Evolutionary conservation across 2,329 filamentous ascomycete genomes (phyloP).

Genomic region (Aureobasidium lini): DNA sequence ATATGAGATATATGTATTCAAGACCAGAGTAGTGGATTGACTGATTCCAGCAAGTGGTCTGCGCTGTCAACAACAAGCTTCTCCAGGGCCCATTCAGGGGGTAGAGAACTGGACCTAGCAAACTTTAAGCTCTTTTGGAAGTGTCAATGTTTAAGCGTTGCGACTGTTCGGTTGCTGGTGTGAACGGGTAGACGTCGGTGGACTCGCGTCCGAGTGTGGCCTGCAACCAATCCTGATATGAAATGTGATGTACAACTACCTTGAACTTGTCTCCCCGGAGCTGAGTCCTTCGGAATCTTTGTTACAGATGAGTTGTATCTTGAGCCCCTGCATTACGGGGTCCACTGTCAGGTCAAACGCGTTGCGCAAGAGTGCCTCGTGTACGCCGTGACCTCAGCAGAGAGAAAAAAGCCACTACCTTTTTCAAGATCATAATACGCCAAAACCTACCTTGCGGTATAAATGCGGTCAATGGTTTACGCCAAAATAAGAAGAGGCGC

Average conservation of each 20-base stretch:
- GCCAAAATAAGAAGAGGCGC: background rate
- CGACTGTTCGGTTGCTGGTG: background rate
- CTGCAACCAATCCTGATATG: background rate
- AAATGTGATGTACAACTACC: background rate
- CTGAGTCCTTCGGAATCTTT: background rate
- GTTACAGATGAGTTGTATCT: background rate
- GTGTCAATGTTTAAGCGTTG: constrained; percentile 5
- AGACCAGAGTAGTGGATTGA: background rate
- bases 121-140: constrained; percentile 8
- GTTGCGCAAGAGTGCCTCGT: background rate
- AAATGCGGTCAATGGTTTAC: background rate
- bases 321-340: background rate
- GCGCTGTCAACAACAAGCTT: constrained; percentile 3
- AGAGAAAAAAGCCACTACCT: background rate
- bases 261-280: background rate
- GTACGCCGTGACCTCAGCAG: background rate
- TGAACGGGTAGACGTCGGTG: constrained; percentile 4
- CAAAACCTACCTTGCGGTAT: background rate
- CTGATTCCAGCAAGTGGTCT: background rate
- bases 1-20: constrained; percentile 4
- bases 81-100: background rate
- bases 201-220: background rate
- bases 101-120: background rate
- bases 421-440: background rate
- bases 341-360: background rate